Base-by-base conservation (phyloP, 768 basidiomycete genomes). In the Naganishia onofrii region DNA sequence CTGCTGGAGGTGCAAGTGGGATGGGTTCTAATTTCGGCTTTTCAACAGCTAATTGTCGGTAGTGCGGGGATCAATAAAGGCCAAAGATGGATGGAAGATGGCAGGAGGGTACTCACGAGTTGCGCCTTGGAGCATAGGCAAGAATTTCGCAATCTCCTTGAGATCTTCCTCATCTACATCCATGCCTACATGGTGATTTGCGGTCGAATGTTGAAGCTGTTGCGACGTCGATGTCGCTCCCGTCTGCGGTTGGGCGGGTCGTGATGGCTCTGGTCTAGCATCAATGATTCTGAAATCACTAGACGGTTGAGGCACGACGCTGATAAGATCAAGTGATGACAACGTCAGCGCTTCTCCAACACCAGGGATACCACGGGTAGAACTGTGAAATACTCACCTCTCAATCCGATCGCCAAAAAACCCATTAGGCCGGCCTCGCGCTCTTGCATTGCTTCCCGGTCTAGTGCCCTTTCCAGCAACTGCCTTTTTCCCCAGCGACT, bases 81-180 rank as follows among this genome's bases (percentile, higher is more conserved):
- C 42, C 10, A 3, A 21, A 17, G 38, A 2, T 29, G 15, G 5
- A 51, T 13, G 1, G 19, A 2, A 1, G 13, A 51, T 1, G n/a
- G 23, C 48, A 51, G 15, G 42, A 51, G n/a, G 21, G 2, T 13
- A 26, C 48, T 51, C 48, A 51, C 48, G 7, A n/a, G 48, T 44
- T 42, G 80, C 78, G 65, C 80, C 78, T 54, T 78, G 66, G 32
- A 82, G 69, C 80, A 82, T 81, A 1, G 80, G 78, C 53, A 80
- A 67, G 71, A 81, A 82, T 28, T 75, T 76, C 29, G 73, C 80
- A 75, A 81, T 76, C 60, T 81, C 78, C 44, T 75, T 75, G 32
- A 79, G 75, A 19, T 74, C 71, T 38, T 70, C 72, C 36, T 72
- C 73, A 17, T 65, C 71, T 10, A 48, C 57, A 12, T 65, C 70